Evolutionary conservation across 352 stramenopile genomes (phyloP).

Genomic region (Stramenopiles sp.): DNA sequence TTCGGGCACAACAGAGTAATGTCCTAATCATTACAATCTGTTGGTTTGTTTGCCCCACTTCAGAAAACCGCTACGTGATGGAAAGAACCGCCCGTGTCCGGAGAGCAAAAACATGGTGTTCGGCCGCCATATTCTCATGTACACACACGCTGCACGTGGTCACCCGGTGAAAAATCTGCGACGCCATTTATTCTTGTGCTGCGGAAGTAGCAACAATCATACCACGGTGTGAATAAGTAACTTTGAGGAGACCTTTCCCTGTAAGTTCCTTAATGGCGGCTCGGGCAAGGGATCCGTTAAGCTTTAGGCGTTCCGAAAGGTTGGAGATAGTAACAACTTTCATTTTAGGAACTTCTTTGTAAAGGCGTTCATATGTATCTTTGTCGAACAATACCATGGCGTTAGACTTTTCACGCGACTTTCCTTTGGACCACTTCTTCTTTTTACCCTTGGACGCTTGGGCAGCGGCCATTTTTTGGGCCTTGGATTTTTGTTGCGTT

Average conservation of each 20-base stretch:
- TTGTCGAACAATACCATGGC: slow-evolving; percentile 99
- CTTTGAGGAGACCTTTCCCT: slow-evolving; percentile 81
- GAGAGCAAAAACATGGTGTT: too few relatives aligned
- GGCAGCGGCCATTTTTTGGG: slow-evolving; percentile 99
- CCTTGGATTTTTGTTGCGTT: slow-evolving; percentile 99
- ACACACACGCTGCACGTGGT: too few relatives aligned
- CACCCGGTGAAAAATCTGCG: too few relatives aligned
- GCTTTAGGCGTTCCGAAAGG: slow-evolving; percentile 97
- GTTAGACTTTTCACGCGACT: slow-evolving; percentile 96
- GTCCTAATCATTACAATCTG: too few relatives aligned
- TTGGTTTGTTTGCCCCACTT: too few relatives aligned
- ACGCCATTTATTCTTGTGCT: too few relatives aligned
- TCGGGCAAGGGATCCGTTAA: slow-evolving; percentile 89
- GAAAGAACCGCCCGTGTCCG: too few relatives aligned
- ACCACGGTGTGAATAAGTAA: slow-evolving; percentile 77
- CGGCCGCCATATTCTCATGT: too few relatives aligned
- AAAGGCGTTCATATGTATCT: slow-evolving; percentile 91
- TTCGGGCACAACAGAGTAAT: too few relatives aligned
- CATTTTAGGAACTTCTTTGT: slow-evolving; percentile 98
- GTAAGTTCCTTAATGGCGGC: slow-evolving; percentile 85
- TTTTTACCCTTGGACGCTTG: slow-evolving; percentile 99
- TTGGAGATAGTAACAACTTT: slow-evolving; percentile 97
- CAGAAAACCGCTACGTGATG: too few relatives aligned
- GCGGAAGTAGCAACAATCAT: too few relatives aligned
- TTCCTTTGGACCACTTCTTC: slow-evolving; percentile 99